These are phyloP conservation scores for Boletus mariae DNA, from an alignment of 1,284 basidiomycete genomes.

Conservation along the genomic window DNA sequence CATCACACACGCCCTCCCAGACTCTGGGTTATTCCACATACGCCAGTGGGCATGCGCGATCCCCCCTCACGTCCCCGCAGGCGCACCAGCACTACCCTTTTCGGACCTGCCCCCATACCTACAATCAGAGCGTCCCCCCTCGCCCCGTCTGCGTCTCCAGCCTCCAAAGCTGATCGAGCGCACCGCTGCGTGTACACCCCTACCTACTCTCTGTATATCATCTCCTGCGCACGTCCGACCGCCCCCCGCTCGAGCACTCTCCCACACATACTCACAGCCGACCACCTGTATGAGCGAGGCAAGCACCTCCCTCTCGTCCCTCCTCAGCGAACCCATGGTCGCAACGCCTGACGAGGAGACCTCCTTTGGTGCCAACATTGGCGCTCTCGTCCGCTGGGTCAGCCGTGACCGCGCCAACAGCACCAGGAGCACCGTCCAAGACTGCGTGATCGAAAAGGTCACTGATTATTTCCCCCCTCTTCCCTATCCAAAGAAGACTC, in stretches of 20 bases:
- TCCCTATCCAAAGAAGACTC: constrained; percentile 19
- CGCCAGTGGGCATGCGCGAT: constrained; percentile 31
- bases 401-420: constrained; percentile 23
- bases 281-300: constrained; percentile 28
- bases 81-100: constrained; percentile 28
- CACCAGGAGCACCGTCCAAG: constrained; percentile 16
- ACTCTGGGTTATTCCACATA: constrained; percentile 17
- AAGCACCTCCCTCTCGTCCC: constrained; percentile 33
- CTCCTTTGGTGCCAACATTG: constrained; percentile 27
- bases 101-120: constrained; percentile 10
- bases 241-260: constrained; percentile 15
- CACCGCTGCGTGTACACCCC: constrained; percentile 29
- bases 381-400: constrained; percentile 33
- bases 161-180: constrained; percentile 34
- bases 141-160: constrained; percentile 22
- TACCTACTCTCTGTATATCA: constrained; percentile 28
- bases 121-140: constrained; percentile 13
- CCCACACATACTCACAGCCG: constrained; percentile 22
- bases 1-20: neutral
- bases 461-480: constrained; percentile 30
- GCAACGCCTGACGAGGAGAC: constrained; percentile 31
- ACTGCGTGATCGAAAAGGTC: constrained; percentile 29
- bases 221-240: constrained; percentile 23
- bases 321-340: constrained; percentile 31
- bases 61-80: constrained; percentile 30